Base-by-base conservation (phyloP, 2,329 filamentous ascomycete species). In the Fusarium compactum region DNA sequence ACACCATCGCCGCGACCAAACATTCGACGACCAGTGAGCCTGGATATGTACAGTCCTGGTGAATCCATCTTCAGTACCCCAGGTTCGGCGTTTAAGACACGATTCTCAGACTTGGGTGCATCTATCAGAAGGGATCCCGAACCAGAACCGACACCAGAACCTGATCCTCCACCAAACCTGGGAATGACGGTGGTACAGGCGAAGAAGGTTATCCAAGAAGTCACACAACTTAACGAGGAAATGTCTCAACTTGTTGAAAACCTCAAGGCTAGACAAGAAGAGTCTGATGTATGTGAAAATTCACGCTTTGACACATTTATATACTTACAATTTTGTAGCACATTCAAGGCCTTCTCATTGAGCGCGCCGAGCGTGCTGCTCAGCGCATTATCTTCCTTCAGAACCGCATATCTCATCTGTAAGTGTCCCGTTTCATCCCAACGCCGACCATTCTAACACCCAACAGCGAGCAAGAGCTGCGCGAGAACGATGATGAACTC, bases 331-430 rank as follows among this genome's bases (percentile, higher is more conserved):
- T 22, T 20, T 20, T 18, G 6, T 27, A 89, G 83, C 88, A 90
- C 70, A 89, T 92, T 61, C 89, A 91, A 73, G 83, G 83, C 25
- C 78, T 91, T 32, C 85, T 91, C 24, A 83, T 89, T 55, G 84
- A 84, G 44, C 85, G 88, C 65, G 85, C 87, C 61, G 86, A 90
- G 75, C 82, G 82, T 40, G 84, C 89, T 53, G 85, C 86, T 44
- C 82, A 88, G 68, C 85, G 85, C 55, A 88, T 91, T 61, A 82
- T 88, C 25, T 85, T 87, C 62, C 82, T 92, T 16, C 88, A 91
- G 72, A 83, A 83, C 40, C 85, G 87, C 45, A 82, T 91, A 45
- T 75, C 82, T 43, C 84, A 89, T 66, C 81, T 92, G 86, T 90
- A 78, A 76, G 82, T 78, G 22, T 40, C 15, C 6, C 34, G 9